These are phyloP conservation scores for Senna siamea DNA, from an alignment of 306 rosid species.

Conservation along the genomic window DNA sequence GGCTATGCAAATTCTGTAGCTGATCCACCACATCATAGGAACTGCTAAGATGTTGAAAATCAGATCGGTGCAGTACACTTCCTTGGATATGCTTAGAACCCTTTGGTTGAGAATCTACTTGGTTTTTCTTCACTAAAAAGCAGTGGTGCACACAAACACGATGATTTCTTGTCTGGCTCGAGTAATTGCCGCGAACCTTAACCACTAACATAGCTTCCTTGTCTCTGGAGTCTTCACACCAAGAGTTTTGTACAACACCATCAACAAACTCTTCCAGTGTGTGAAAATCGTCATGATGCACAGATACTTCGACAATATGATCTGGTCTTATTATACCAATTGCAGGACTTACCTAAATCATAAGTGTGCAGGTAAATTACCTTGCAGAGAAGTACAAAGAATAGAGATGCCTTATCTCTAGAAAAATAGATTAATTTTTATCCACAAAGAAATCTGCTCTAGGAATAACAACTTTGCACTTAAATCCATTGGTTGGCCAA, in stretches of 20 bases:
- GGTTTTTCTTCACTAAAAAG: slow-evolving; percentile 58
- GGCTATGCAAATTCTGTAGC: slow-evolving; percentile 62
- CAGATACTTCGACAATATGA: slow-evolving; percentile 78
- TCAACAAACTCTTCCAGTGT: slow-evolving; percentile 81
- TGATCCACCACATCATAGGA: slow-evolving; percentile 76
- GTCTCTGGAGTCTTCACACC: slow-evolving; percentile 95
- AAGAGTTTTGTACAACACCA: slow-evolving; percentile 74
- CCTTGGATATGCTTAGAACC: slow-evolving; percentile 61
- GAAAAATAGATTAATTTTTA: slow-evolving; percentile 6
- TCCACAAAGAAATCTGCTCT: not conserved
- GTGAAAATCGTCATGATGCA: slow-evolving; percentile 83
- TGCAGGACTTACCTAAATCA: slow-evolving; percentile 81
- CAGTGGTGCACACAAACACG: slow-evolving; percentile 81
- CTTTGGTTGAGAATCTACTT: slow-evolving; percentile 40
- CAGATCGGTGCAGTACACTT: slow-evolving; percentile 72
- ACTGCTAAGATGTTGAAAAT: slow-evolving; percentile 72
- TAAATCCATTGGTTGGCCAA: slow-evolving; percentile 10
- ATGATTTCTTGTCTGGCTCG: slow-evolving; percentile 61
- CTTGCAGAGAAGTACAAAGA: slow-evolving; percentile 29
- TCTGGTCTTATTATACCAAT: slow-evolving; percentile 80
- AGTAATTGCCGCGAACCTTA: slow-evolving; percentile 69
- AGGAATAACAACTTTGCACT: not conserved
- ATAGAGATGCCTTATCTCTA: slow-evolving; percentile 24
- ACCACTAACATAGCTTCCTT: slow-evolving; percentile 78
- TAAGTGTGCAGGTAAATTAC: slow-evolving; percentile 27